These are phyloP conservation scores for Starmerella vaccinii DNA, from an alignment of 805 yeast genomes.

Conservation along the genomic window DNA sequence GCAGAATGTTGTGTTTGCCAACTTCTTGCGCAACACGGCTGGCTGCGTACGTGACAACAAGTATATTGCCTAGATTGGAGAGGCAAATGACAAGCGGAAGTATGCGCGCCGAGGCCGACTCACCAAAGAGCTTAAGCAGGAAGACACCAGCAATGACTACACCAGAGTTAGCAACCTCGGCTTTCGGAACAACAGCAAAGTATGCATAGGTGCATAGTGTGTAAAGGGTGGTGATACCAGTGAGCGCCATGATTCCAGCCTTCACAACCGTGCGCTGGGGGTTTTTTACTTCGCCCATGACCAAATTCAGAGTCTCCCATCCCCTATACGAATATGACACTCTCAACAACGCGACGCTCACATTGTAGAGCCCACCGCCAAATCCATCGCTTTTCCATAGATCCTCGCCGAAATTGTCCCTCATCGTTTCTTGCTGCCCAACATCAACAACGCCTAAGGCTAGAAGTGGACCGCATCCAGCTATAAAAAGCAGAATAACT, in stretches of 20 bases:
- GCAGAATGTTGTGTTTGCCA: constrained; percentile 42
- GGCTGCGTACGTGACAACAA: constrained; percentile 55
- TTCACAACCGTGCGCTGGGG: constrained; percentile 48
- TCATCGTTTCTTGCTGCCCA: constrained; percentile 29
- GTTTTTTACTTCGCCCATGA: constrained; percentile 46
- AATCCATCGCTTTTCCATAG: constrained; percentile 36
- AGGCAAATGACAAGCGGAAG: constrained; percentile 50
- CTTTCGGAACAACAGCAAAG: constrained; percentile 41
- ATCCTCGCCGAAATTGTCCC: constrained; percentile 31
- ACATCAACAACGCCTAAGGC: constrained; percentile 20
- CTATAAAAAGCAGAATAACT: constrained; percentile 41
- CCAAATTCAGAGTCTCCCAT: constrained; percentile 62
- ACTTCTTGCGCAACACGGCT: constrained; percentile 50
- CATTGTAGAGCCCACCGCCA: constrained; percentile 40
- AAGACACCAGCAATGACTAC: constrained; percentile 55
- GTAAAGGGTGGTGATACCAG: constrained; percentile 44
- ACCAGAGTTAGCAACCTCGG: constrained; percentile 41
- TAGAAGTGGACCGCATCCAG: constrained; percentile 39
- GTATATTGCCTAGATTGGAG: constrained; percentile 54
- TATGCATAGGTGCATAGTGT: constrained; percentile 50
- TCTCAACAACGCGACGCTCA: constrained; percentile 48
- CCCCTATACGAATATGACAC: constrained; percentile 58
- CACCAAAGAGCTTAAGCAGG: constrained; percentile 49
- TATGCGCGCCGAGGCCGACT: constrained; percentile 39
- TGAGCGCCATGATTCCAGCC: constrained; percentile 52